Evolutionary conservation across 352 stramenopile genomes (phyloP).

Genomic region (Phytophthora sp.): DNA sequence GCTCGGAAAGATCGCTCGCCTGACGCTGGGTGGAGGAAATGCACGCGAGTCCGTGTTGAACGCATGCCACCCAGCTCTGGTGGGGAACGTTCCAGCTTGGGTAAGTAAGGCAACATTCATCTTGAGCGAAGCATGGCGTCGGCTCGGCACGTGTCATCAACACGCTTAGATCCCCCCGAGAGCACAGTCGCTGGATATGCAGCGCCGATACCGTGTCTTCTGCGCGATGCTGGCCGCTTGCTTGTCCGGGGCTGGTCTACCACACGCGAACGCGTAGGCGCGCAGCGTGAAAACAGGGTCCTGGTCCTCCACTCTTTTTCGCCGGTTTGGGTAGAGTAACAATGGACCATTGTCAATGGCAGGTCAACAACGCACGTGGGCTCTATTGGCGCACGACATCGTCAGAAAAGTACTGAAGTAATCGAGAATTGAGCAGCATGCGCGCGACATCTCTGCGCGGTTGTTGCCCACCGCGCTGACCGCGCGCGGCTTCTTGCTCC

Average conservation of each 20-base stretch:
- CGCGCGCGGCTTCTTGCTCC: too few relatives aligned
- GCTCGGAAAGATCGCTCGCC: background rate
- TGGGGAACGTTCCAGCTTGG: too few relatives aligned
- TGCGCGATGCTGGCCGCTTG: background rate
- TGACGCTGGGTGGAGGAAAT: background rate
- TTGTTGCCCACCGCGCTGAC: background rate
- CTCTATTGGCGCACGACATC: too few relatives aligned
- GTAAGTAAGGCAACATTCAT: background rate
- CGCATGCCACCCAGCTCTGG: too few relatives aligned
- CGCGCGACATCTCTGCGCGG: too few relatives aligned
- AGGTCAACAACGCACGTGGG: too few relatives aligned
- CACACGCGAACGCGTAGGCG: slow-evolving; percentile 7
- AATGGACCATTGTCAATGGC: background rate
- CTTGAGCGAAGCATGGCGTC: background rate
- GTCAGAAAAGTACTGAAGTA: too few relatives aligned
- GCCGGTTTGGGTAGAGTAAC: background rate
- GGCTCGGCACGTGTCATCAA: background rate
- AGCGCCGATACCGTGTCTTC: background rate
- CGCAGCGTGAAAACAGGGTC: background rate
- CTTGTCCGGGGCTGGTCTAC: slow-evolving; percentile 10
- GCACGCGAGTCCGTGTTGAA: too few relatives aligned
- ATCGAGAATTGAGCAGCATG: too few relatives aligned
- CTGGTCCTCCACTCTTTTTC: background rate
- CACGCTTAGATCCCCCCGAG: background rate
- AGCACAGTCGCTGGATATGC: background rate